Percentiles rank a stretch among this genome's conserved stretches.
Conservation (phyloP, 176 grass and related monocot genomes). For the Tillandsia fasciculata region DNA sequence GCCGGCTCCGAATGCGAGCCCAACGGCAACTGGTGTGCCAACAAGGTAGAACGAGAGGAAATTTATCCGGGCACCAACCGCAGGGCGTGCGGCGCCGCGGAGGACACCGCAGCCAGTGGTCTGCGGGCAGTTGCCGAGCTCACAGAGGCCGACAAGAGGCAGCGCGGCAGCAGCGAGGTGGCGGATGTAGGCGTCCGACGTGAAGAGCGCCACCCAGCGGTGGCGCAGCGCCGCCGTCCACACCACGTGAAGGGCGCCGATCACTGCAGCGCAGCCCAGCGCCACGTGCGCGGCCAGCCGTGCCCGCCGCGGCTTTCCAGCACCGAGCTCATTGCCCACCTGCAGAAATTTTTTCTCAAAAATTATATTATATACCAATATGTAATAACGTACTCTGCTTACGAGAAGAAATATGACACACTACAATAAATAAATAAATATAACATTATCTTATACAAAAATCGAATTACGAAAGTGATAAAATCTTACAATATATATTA, state of each 20-base stretch:
- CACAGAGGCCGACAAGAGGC: slow-evolving; percentile 79
- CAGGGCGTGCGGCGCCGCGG: slow-evolving; percentile 64
- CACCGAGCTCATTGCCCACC: slow-evolving; percentile 95
- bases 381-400: too few relatives aligned
- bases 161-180: slow-evolving; percentile 53
- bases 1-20: slow-evolving; percentile 43
- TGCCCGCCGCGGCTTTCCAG: slow-evolving; percentile 60
- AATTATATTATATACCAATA: not conserved
- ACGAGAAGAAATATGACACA: not conserved
- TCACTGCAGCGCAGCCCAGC: slow-evolving; percentile 43
- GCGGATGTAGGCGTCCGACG: slow-evolving; percentile 39
- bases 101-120: slow-evolving; percentile 88
- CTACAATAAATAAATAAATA: not conserved
- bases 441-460: not conserved
- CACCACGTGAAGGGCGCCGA: slow-evolving; percentile 44
- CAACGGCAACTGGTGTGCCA: slow-evolving; percentile 68
- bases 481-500: too few relatives aligned
- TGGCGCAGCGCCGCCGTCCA: slow-evolving; percentile 55
- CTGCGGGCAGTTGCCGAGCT: slow-evolving; percentile 97
- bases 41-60: slow-evolving; percentile 91
- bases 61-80: slow-evolving; percentile 80
- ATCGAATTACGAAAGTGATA: not conserved
- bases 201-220: slow-evolving; percentile 65
- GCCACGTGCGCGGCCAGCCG: slow-evolving; percentile 71
- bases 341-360: slow-evolving; percentile 27